Base-by-base conservation (phyloP, 1,284 basidiomycete species). In the Ganoderma boninense region DNA sequence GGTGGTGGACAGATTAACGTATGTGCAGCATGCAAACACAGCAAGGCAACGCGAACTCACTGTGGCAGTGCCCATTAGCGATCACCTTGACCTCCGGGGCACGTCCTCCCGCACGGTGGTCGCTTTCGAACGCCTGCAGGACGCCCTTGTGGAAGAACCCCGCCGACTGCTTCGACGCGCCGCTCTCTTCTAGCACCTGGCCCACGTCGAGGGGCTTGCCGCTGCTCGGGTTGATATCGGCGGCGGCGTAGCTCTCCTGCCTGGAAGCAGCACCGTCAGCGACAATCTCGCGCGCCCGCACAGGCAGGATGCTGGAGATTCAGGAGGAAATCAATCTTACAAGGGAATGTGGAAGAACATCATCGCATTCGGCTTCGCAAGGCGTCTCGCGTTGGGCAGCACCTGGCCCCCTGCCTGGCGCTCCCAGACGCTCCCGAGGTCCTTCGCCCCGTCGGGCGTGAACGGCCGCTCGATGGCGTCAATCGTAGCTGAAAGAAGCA, bases 321-420 rank as follows among this genome's bases (percentile, higher is more conserved):
- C 18, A 18, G 7, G 44, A 7, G n/a, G 20, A 49, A 49, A 23
- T 6, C 1, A 23, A 23, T 8, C 94, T n/a, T 80, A 95, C 85
- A 97, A 78, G 57, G 96, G 96, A 66, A 98, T 97, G 77, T 98
- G 96, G 90, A 97, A 97, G 84, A 97, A 97, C 92, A 96, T 94
- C 75, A 97, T 81, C 0, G 95, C 96, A 77, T 97, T 97, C 1
- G 96, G 96, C 80, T 96, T 97, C 4, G 93, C 94, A 0, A 97
- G 84, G 66, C 86, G 88, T 59, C 82, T 84, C 0, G 80, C 84
- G 35, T 81, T 80, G 0, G 91, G 88, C 1, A 87, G 83, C 46
- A 92, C 76, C 77, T 93, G 91, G 56, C 85, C 85, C 11, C 77
- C 74, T 11, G 76, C 78, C 67, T 85, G 88, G 60, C 87, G 84